Base-by-base conservation (phyloP, 495 filamentous ascomycete species). In the Hamigera avellanea region DNA sequence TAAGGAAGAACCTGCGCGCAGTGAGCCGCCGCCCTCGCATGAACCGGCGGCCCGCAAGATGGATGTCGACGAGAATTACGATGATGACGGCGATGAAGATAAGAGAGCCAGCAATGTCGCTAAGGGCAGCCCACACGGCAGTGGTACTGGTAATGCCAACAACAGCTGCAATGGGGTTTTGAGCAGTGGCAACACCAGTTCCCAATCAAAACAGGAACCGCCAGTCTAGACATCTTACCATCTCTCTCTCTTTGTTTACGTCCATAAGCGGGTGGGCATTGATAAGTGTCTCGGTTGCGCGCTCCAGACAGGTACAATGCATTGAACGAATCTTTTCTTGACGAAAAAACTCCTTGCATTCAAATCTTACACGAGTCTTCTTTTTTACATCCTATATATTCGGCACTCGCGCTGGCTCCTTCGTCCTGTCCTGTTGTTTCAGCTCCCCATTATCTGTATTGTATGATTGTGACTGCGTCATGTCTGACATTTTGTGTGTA, bases 11-110 rank as follows among this genome's bases (percentile, higher is more conserved):
- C 49, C 62, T 40, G 42, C 52, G 26, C 65, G 67, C 19, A 63
- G 69, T n/a, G 76, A 80, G 45, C 64, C 67, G 14, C 64, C 64
- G 32, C 62, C 73, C n/a, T 57, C 68, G 15, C 73, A 76, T 31
- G 91, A 98, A 61, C 73, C 87, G 9, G 84, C 91, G 5, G 82
- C 83, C 23, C 74, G 91, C 7, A 91, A 94, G 56, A 93, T 98
- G 79, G 91, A 96, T 15, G 81, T 96, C 29, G 91, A 98, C 52
- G 89, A 98, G 56, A 78, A 94, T 42, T 94, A 98, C 46, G 89
- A 95, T 56, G 87, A 93, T 45, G 86, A 84, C 19, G 76, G 61
- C 12, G 82, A 81, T 36, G 88, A 93, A 43, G 80, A 93, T 33
- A 87, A 93, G 59, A 75, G 80, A 51, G 48, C 52, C 26, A 44